These are phyloP conservation scores for Peronospora destructor DNA, from an alignment of 352 stramenopile species.

Conservation along the genomic window DNA sequence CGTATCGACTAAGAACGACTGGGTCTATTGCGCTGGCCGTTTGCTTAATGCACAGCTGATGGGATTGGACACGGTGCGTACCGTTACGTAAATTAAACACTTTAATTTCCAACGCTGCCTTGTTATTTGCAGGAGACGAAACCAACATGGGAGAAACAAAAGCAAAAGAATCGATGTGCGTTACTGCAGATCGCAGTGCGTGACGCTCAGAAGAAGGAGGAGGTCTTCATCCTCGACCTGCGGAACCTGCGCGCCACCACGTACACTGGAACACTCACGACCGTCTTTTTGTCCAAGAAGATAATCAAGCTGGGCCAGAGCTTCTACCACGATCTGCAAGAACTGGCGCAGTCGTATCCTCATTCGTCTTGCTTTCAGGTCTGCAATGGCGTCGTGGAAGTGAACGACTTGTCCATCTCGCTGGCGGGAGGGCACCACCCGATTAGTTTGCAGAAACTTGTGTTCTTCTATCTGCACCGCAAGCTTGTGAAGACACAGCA, in stretches of 20 bases:
- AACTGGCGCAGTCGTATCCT: conserved; percentile 54
- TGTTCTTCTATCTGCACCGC: conserved; percentile 61
- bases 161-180: conserved; percentile 37
- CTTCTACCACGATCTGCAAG: conserved; percentile 55
- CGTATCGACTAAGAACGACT: conserved; percentile 38
- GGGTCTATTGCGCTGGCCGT: conserved; percentile 41
- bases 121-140: conserved; percentile 45
- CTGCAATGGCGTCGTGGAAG: conserved; percentile 58
- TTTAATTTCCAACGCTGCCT: background rate
- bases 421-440: conserved; percentile 41
- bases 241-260: conserved; percentile 43
- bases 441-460: conserved; percentile 72
- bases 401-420: conserved; percentile 66
- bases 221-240: conserved; percentile 74
- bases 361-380: conserved; percentile 61
- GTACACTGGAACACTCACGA: conserved; percentile 53
- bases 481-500: conserved; percentile 74
- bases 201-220: conserved; percentile 37
- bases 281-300: conserved; percentile 56
- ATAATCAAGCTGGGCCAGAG: conserved; percentile 64
- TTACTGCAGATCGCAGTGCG: conserved; percentile 65
- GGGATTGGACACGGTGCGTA: conserved; percentile 64
- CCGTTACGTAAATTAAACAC: too few species aligned
- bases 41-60: conserved; percentile 46
- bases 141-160: conserved; percentile 41